Evolutionary conservation across 352 stramenopile species (phyloP).

Genomic region (Phytopythium mirpurense): DNA sequence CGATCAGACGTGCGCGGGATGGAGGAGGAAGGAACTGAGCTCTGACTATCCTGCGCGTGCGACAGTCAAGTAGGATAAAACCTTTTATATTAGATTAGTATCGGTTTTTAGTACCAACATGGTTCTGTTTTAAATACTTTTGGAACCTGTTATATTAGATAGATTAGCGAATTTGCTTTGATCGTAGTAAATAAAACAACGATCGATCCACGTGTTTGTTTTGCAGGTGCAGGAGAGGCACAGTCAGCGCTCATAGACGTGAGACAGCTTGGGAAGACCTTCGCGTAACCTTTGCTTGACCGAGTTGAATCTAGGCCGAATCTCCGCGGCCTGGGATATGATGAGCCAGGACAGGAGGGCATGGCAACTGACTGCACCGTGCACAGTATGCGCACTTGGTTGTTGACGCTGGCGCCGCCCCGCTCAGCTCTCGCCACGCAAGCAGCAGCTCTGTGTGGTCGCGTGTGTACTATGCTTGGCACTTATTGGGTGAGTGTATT

Average conservation of each 20-base stretch:
- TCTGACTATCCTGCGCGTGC: not conserved
- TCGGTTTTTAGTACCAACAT: no score
- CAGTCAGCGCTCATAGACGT: not conserved
- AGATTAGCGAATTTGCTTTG: not conserved
- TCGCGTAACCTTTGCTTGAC: constrained; percentile 3
- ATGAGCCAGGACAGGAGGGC: no score
- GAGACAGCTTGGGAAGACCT: constrained; percentile 4
- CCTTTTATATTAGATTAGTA: no score
- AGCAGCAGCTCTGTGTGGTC: no score
- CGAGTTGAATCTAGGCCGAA: not conserved
- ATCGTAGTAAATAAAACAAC: not conserved
- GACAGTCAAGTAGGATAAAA: not conserved
- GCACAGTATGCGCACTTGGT: no score
- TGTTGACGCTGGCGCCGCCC: no score
- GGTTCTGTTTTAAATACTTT: no score
- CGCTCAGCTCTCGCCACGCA: no score
- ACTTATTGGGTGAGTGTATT: no score
- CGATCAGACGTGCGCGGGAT: no score
- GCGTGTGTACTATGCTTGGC: no score
- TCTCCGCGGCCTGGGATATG: not conserved
- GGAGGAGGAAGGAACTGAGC: not conserved
- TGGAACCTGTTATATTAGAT: not conserved
- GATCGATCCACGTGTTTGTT: constrained; percentile 1
- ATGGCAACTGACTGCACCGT: no score
- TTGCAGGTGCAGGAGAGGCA: not conserved